These are phyloP conservation scores for Berberis thunbergii DNA, from an alignment of 164 flowering plant species.

Conservation along the genomic window DNA sequence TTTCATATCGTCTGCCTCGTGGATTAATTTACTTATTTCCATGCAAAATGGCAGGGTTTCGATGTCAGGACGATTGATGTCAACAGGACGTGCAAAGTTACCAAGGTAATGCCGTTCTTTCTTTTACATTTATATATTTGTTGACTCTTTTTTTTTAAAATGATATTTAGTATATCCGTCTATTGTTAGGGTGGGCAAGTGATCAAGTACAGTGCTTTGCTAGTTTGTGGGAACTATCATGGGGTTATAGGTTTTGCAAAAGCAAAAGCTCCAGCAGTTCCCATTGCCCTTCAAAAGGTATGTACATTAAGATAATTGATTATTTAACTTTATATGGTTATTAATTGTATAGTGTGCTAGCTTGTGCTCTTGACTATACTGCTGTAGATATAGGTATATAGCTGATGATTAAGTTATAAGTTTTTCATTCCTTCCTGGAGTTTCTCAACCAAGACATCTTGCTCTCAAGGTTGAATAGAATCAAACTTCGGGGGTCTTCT, in stretches of 20 bases:
- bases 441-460: not conserved
- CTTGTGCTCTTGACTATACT: too few species aligned
- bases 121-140: too few species aligned
- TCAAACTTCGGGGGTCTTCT: too few species aligned
- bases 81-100: conserved; percentile 81
- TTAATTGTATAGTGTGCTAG: too few species aligned
- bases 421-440: too few species aligned
- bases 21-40: not conserved
- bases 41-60: conserved; percentile 72
- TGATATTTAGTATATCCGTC: too few species aligned
- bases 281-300: conserved; percentile 91
- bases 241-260: conserved; percentile 88
- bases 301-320: not conserved
- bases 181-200: conserved; percentile 71
- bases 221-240: conserved; percentile 88
- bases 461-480: not conserved
- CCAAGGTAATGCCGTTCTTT: conserved; percentile 50
- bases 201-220: conserved; percentile 59
- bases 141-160: not conserved
- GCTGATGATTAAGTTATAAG: too few species aligned
- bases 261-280: conserved; percentile 78
- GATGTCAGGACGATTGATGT: conserved; percentile 70
- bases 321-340: too few species aligned
- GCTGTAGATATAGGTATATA: too few species aligned
- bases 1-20: not conserved